These are phyloP conservation scores for Globisporangium lucens DNA, from an alignment of 352 stramenopile species.

Conservation along the genomic window DNA sequence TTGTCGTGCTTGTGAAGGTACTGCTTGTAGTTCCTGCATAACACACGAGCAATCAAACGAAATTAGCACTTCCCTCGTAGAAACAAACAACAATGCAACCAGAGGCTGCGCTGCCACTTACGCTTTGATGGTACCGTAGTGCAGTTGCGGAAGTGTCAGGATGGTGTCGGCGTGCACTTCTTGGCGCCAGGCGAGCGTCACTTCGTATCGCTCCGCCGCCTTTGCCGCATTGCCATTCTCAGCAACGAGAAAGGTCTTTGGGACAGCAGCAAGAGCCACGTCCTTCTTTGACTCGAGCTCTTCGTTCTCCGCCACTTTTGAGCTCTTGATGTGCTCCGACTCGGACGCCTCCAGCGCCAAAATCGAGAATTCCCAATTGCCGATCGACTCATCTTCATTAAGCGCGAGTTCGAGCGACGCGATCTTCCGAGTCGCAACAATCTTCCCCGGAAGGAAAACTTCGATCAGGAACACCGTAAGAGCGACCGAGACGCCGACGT, in stretches of 20 bases:
- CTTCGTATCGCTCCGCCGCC: slow-evolving; percentile 55
- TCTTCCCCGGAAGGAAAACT: slow-evolving; percentile 45
- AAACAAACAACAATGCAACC: neutral
- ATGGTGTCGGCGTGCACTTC: slow-evolving; percentile 70
- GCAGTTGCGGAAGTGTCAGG: slow-evolving; percentile 48
- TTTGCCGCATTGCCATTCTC: slow-evolving; percentile 68
- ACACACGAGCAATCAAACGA: slow-evolving; percentile 3
- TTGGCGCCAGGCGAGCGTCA: slow-evolving; percentile 72
- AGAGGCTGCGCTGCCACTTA: slow-evolving; percentile 18
- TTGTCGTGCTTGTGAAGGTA: slow-evolving; percentile 81
- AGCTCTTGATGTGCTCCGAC: slow-evolving; percentile 32
- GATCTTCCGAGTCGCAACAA: slow-evolving; percentile 38
- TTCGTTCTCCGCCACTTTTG: neutral
- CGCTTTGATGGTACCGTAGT: slow-evolving; percentile 71
- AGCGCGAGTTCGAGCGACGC: neutral
- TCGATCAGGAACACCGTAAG: slow-evolving; percentile 57
- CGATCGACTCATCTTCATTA: slow-evolving; percentile 22
- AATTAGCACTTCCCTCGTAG: neutral
- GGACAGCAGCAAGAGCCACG: slow-evolving; percentile 14
- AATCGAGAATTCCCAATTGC: slow-evolving; percentile 65
- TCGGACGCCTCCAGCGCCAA: slow-evolving; percentile 56
- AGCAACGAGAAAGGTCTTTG: slow-evolving; percentile 56
- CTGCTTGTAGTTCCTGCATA: slow-evolving; percentile 72
- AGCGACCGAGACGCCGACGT: slow-evolving; percentile 37
- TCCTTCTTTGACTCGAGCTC: slow-evolving; percentile 14